Evolutionary conservation across 371 early-diverging fungal genomes (phyloP).

Genomic region (Apophysomyces sp.): DNA sequence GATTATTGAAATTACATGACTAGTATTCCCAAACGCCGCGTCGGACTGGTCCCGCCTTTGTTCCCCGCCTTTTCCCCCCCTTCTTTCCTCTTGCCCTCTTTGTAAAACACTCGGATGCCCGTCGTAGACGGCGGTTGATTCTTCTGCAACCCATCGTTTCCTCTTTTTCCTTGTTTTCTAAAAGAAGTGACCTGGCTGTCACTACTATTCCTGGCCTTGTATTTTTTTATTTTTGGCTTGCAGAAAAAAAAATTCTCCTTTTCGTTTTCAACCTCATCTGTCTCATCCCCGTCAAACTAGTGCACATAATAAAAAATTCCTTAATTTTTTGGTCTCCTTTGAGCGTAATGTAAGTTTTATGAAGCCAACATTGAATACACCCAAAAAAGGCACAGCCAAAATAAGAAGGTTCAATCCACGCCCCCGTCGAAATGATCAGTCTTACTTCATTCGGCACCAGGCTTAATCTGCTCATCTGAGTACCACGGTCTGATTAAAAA

Average conservation of each 20-base stretch:
- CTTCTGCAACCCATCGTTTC: background rate
- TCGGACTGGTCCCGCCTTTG: constrained; percentile 2
- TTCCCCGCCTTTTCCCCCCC: background rate
- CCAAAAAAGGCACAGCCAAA: background rate
- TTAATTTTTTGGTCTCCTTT: background rate
- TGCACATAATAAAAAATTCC: background rate
- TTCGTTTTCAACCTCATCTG: background rate
- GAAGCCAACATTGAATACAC: background rate
- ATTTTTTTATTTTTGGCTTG: background rate
- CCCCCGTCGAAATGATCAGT: background rate
- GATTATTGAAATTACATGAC: constrained; percentile 24
- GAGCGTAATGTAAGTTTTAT: background rate
- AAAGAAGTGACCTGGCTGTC: background rate
- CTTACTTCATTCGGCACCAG: no score
- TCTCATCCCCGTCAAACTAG: no score
- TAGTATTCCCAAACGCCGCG: background rate
- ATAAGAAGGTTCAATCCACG: background rate
- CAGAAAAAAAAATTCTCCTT: background rate
- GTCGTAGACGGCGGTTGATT: background rate
- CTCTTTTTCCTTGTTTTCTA: background rate
- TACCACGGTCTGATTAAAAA: no score
- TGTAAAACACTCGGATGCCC: background rate
- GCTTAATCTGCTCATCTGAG: no score
- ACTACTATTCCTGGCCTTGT: background rate
- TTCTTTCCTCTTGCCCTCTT: background rate